Evolutionary conservation across 73 alveolate species (phyloP).

Genomic region (Loxodes magnus): DNA sequence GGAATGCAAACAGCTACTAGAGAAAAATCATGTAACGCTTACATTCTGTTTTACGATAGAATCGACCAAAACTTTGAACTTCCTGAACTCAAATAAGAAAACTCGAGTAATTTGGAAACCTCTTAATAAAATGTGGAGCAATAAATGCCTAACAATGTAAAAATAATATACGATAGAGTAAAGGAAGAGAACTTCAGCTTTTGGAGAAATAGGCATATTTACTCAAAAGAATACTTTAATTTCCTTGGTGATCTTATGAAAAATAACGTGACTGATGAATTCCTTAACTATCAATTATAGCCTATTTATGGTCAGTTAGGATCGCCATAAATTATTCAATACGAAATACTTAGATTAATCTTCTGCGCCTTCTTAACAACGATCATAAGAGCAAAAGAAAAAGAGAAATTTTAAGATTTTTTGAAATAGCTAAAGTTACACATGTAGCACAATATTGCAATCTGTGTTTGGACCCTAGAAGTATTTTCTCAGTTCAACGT

Average conservation of each 20-base stretch:
- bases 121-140: not conserved
- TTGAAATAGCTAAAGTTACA: not conserved
- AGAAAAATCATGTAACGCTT: slow-evolving; percentile 71
- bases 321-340: too few relatives aligned
- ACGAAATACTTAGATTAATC: too few relatives aligned
- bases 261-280: not conserved
- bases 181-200: slow-evolving; percentile 20
- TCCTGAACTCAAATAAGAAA: slow-evolving; percentile 1
- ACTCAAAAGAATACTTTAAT: slow-evolving; percentile 38
- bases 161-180: too few relatives aligned
- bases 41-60: slow-evolving; percentile 87
- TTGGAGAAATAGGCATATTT: slow-evolving; percentile 34
- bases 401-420: slow-evolving; percentile 1
- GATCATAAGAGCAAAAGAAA: slow-evolving; percentile 3
- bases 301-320: too few relatives aligned
- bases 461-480: slow-evolving; percentile 7
- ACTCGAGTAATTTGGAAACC: not conserved
- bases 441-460: not conserved
- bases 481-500: not conserved
- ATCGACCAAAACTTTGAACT: slow-evolving; percentile 1
- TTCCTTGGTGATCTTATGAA: slow-evolving; percentile 22
- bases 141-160: not conserved
- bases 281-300: slow-evolving; percentile 2
- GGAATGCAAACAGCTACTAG: not conserved
- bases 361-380: slow-evolving; percentile 11